Percentiles rank a stretch among this genome's conserved stretches.
Conservation (phyloP, 2,329 filamentous ascomycete species). For the Talaromyces sp. region DNA sequence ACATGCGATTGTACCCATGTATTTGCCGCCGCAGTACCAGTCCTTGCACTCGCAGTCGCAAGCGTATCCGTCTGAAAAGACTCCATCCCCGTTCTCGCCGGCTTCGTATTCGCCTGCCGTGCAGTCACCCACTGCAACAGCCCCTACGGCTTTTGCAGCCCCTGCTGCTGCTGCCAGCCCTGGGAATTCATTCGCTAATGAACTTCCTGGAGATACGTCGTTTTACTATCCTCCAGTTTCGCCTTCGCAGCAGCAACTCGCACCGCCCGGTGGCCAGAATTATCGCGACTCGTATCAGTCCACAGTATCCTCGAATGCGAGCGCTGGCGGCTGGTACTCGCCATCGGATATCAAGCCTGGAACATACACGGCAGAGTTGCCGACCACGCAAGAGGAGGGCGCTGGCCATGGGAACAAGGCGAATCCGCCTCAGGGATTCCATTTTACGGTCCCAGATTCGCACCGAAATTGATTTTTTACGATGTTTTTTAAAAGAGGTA, state of each 20-base stretch:
- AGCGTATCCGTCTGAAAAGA: background rate
- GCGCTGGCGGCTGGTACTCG: constrained; percentile 1
- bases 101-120: background rate
- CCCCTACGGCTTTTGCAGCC: background rate
- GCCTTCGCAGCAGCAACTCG: background rate
- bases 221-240: constrained; percentile 3
- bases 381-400: constrained; percentile 3
- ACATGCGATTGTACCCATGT: background rate
- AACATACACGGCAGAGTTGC: constrained; percentile 9
- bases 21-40: constrained; percentile 2
- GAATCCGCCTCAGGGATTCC: background rate
- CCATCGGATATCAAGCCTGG: background rate
- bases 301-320: constrained; percentile 3
- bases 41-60: background rate
- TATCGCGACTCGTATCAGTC: constrained; percentile 8
- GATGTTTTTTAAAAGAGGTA: no score
- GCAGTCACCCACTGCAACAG: background rate
- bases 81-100: background rate
- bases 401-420: background rate
- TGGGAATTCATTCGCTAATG: constrained; percentile 5
- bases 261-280: background rate
- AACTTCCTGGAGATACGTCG: constrained; percentile 6
- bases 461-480: background rate
- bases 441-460: background rate
- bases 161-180: background rate